Evolutionary conservation across 495 filamentous ascomycete species (phyloP).

Genomic region (Staphylotrichum longicolle): DNA sequence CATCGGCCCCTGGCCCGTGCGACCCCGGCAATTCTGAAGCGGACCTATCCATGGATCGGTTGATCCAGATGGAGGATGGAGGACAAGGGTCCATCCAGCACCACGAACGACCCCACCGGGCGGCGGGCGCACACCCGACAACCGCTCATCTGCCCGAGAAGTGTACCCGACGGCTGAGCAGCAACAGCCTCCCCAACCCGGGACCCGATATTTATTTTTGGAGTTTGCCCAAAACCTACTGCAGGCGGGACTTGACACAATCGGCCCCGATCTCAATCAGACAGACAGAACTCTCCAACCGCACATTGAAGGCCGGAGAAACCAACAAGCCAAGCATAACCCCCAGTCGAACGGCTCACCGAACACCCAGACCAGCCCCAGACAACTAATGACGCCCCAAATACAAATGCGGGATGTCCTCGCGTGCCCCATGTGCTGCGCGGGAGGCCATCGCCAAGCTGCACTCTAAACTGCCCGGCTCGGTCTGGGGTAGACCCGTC

Average conservation of each 20-base stretch:
- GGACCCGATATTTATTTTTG: no score
- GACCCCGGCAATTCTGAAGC: conserved; percentile 2
- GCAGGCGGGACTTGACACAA: no score
- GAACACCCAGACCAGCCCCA: conserved; percentile 1
- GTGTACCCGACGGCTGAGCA: background rate
- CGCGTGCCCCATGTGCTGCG: conserved; percentile 12
- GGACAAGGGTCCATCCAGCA: background rate
- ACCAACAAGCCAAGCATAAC: no score
- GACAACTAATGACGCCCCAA: background rate
- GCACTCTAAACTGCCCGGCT: background rate
- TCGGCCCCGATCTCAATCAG: no score
- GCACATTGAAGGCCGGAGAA: no score
- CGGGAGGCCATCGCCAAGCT: conserved; percentile 12
- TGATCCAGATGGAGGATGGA: background rate
- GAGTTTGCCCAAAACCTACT: no score
- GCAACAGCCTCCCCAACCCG: background rate
- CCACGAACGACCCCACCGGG: background rate
- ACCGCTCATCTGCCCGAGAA: background rate
- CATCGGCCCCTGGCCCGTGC: conserved; percentile 10
- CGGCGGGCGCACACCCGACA: background rate
- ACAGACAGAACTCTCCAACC: no score
- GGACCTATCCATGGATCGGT: background rate
- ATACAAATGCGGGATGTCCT: conserved; percentile 13
- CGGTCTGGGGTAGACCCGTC: background rate
- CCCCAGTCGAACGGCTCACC: background rate